A percentile compares a stretch with the other conserved stretches of the same genome.
Conservation (phyloP, 495 filamentous ascomycete genomes). For the Usnea hakonensis region DNA sequence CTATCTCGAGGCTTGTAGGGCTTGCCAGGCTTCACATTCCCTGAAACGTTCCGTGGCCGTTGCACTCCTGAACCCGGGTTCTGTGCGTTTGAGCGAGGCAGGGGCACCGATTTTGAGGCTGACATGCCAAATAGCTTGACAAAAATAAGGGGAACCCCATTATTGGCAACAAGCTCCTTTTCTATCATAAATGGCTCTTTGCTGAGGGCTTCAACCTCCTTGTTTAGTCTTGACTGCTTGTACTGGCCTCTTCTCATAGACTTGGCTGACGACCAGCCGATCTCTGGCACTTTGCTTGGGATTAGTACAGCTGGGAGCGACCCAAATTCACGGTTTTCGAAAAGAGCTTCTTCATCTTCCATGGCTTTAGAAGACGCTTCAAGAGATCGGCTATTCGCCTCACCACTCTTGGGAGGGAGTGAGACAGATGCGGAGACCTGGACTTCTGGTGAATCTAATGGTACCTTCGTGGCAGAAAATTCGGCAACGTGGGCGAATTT, state of each 20-base stretch:
- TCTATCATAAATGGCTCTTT: conserved; percentile 18
- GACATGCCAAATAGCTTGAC: conserved; percentile 39
- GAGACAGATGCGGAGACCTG: conserved; percentile 51
- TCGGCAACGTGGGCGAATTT: conserved; percentile 46
- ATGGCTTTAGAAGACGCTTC: conserved; percentile 51
- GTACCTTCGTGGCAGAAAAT: conserved; percentile 51
- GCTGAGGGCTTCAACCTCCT: conserved; percentile 17
- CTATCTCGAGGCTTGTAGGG: conserved; percentile 18
- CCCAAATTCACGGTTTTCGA: conserved; percentile 75
- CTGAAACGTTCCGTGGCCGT: conserved; percentile 11
- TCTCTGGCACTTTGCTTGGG: conserved; percentile 51
- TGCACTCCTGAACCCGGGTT: neutral
- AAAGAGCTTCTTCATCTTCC: conserved; percentile 71
- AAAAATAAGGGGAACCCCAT: conserved; percentile 21
- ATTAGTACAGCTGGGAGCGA: conserved; percentile 64
- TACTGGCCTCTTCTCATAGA: conserved; percentile 34
- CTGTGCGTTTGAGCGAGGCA: conserved; percentile 28
- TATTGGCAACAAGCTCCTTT: conserved; percentile 1
- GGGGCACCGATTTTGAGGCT: conserved; percentile 32
- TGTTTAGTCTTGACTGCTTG: conserved; percentile 29
- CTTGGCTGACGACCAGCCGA: conserved; percentile 44
- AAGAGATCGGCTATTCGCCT: conserved; percentile 27
- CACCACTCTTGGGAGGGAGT: conserved; percentile 37
- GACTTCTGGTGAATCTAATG: conserved; percentile 44
- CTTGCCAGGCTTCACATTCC: conserved; percentile 14